Evolutionary conservation across 805 yeast species (phyloP), one percentile per base, ranked within the genome.

Genomic region (Wickerhamiella brachini): DNA sequence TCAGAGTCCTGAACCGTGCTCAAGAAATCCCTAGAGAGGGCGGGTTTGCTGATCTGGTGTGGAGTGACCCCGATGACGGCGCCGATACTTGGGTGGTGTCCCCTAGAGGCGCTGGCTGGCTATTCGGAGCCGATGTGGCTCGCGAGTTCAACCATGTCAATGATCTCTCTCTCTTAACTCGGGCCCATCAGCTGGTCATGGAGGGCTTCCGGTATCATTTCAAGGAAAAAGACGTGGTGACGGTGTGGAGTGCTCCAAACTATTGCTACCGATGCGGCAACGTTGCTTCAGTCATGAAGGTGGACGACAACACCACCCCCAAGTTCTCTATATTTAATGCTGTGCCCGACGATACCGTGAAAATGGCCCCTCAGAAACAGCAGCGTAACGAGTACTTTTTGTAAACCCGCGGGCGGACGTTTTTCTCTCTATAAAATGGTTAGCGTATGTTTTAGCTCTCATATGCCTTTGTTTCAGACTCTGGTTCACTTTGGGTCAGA

Each of bases 21-120:
- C 97, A 90, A 68, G 97, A 90, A 68, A 96, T 90, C 47, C 98
- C 98, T 2, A 97, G 93, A 66, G 98, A 90, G 70, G 98, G 98
- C 59, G 97, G 97, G 2, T 90, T 90, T 67, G 93, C 97, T 64
- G 98, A 90, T 67, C 76, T 90, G 61, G 89, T 90, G 41, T 90
- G 98, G 98, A 83, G 94, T 20, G 98, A 90, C 64, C 98, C 98
- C 1, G 97, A 90, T 65, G 89, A 89, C 62, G 54, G 57, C 52
- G 95, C 89, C 44, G 96, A 87, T 60, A 86, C 95, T 12, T 90
- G 98, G 98, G 96, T 95, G 21, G 95, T 93, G 20, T 83, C 94
- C 24, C 96, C 97, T 31, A 77, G 98, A 63, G 98, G 98, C 55
- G 98, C 98, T 0, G 98, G 98, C 12, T 90, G 97, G 97, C 70